Conservation (phyloP, 108 stramenopile genomes). For the Licmophora abbreviata region DNA sequence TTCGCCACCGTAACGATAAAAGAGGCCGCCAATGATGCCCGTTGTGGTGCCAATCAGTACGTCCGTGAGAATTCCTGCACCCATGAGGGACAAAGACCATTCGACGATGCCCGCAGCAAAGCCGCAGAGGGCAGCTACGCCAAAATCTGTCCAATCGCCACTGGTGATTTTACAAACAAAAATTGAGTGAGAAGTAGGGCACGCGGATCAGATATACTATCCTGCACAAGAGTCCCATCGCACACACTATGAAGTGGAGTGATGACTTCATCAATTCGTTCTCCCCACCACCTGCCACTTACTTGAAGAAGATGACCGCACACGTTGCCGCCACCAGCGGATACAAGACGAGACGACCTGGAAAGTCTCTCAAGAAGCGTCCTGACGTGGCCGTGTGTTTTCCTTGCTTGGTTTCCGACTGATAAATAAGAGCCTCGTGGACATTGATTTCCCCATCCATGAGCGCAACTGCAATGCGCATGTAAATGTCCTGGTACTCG, state of each 20-base stretch:
- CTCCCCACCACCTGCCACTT: too few species aligned
- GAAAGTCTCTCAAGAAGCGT: slow-evolving; percentile 27
- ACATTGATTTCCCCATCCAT: slow-evolving; percentile 29
- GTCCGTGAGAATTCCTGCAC: slow-evolving; percentile 25
- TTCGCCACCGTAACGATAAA: slow-evolving; percentile 12
- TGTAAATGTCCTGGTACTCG: slow-evolving; percentile 40
- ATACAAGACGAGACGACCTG: slow-evolving; percentile 35
- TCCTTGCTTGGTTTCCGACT: slow-evolving; percentile 27
- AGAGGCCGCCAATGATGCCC: slow-evolving; percentile 27
- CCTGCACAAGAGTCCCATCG: too few species aligned
- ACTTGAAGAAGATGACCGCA: slow-evolving; percentile 28
- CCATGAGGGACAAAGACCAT: slow-evolving; percentile 13
- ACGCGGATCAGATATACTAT: background rate
- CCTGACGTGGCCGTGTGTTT: slow-evolving; percentile 31
- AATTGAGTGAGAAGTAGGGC: too few species aligned
- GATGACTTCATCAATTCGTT: too few species aligned
- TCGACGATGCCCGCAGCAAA: slow-evolving; percentile 25
- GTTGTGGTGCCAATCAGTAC: slow-evolving; percentile 23
- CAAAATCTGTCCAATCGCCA: slow-evolving; percentile 26
- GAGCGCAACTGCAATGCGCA: slow-evolving; percentile 30
- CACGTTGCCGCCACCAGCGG: slow-evolving; percentile 33
- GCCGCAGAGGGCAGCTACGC: slow-evolving; percentile 26
- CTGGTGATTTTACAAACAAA: too few species aligned
- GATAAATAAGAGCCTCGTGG: slow-evolving; percentile 32
- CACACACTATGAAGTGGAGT: too few species aligned